Evolutionary conservation across 257 asterid species (phyloP), one percentile per base, ranked within the genome.

Genomic region (Solanum rostratum): DNA sequence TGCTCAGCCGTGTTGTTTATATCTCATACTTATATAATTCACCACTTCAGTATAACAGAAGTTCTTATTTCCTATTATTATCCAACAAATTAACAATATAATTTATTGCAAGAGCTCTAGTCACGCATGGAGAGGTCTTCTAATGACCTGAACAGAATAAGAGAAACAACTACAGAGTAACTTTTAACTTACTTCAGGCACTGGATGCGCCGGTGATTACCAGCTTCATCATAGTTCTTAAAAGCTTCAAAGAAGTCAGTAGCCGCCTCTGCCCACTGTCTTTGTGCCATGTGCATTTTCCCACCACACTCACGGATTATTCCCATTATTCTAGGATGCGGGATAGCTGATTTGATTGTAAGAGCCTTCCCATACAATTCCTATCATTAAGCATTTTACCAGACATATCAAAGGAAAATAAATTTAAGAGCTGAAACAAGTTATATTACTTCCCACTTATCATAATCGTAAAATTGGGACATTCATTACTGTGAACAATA

Each of bases 291-390:
- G 81, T 97, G 98, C 99, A 97, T 97, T 91, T 97, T 97, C 39
- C 99, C 99, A 88, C 99, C 99, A 88, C 98, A 95, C 89, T 97
- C 99, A 83, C 97, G 98, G 88, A 97, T 95, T 74, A 97, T 95
- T 52, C 98, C 99, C 98, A 97, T 95, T 62, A 97, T 95, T 89
- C 99, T 94, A 55, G 99, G 99, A 90, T 97, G 99, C 86, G 99
- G 98, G 54, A 97, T 95, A 76, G 99, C 99, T 65, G 99, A 95
- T 87, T 97, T 97, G 76, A 85, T 96, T 10, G 99, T 93, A 76
- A 98, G 97, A 50, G 98, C 99, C 8, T 94, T 97, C 49, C 92
- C 91, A 97, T 98, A 96, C 80, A 91, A 97, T 78, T 98, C 88
- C 94, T 96, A 98, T 52, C 95, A 98, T 93, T 96, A 82, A 93